Conservation (phyloP, 1,284 basidiomycete species). For the Prillingera fragicola region DNA sequence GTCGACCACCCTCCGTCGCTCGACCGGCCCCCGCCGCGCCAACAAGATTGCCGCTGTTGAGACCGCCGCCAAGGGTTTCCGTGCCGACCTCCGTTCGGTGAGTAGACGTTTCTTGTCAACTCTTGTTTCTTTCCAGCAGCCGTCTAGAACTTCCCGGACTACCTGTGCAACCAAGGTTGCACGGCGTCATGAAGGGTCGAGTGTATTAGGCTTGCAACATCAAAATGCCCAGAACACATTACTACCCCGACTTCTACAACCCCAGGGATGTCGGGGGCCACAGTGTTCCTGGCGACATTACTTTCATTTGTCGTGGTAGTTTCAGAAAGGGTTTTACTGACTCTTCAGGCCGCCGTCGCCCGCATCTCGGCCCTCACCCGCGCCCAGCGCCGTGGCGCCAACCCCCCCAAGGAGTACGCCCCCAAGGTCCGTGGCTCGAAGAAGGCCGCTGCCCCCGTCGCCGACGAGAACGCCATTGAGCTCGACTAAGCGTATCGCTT, state of each 20-base stretch:
- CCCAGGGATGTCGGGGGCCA: conserved; percentile 12
- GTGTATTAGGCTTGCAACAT: conserved; percentile 42
- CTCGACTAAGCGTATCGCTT: conserved; percentile 40
- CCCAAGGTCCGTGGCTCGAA: conserved; percentile 75
- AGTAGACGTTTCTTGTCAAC: conserved; percentile 45
- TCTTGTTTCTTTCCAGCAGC: conserved; percentile 21
- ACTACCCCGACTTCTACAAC: conserved; percentile 16
- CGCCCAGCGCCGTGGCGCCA: conserved; percentile 63
- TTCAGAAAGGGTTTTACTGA: conserved; percentile 8
- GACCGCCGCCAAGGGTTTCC: conserved; percentile 66
- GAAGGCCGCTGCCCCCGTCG: conserved; percentile 67
- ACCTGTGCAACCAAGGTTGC: too few species aligned
- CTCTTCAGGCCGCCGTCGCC: conserved; percentile 65
- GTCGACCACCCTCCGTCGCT: conserved; percentile 59
- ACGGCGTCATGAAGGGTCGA: conserved; percentile 44
- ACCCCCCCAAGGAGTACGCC: conserved; percentile 56
- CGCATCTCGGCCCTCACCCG: conserved; percentile 70
- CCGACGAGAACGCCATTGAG: conserved; percentile 49
- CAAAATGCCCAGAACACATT: conserved; percentile 11
- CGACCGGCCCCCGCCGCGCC: conserved; percentile 68
- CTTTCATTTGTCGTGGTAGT: neutral
- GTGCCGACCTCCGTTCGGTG: conserved; percentile 74
- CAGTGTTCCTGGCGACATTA: conserved; percentile 11
- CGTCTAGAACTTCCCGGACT: conserved; percentile 41
- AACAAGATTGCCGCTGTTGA: conserved; percentile 63